These are phyloP conservation scores for Colletotrichum destructivum DNA, from an alignment of 2,329 filamentous ascomycete genomes.

Conservation along the genomic window DNA sequence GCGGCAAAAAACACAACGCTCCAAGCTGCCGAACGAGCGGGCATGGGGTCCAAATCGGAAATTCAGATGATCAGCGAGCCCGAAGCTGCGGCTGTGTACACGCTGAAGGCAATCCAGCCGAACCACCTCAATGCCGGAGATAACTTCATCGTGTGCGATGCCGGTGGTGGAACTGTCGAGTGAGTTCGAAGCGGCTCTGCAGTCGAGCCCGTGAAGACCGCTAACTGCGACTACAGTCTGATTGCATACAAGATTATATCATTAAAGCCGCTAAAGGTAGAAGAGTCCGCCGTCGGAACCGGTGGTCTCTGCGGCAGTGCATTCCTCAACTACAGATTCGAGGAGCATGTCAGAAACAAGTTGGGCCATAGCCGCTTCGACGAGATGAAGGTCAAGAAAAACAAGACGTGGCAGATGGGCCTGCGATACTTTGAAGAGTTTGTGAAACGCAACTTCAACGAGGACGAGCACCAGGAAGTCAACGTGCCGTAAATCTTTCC, in stretches of 20 bases:
- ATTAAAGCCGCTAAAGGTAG: slow-evolving; percentile 78
- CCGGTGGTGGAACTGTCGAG: slow-evolving; percentile 78
- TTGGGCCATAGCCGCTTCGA: slow-evolving; percentile 78
- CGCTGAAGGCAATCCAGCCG: slow-evolving; percentile 83
- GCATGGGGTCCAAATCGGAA: slow-evolving; percentile 79
- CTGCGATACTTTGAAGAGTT: slow-evolving; percentile 87
- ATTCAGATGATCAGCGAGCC: slow-evolving; percentile 87
- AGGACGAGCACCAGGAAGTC: slow-evolving; percentile 82
- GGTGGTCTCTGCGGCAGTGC: slow-evolving; percentile 84
- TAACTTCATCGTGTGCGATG: slow-evolving; percentile 75
- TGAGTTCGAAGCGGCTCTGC: slow-evolving; percentile 52
- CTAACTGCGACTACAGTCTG: slow-evolving; percentile 60
- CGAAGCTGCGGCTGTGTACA: slow-evolving; percentile 85
- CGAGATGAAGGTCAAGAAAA: slow-evolving; percentile 83
- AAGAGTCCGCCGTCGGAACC: slow-evolving; percentile 85
- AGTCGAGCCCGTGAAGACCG: not conserved
- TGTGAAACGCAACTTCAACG: slow-evolving; percentile 87
- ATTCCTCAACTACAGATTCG: slow-evolving; percentile 85
- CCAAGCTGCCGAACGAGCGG: slow-evolving; percentile 82
- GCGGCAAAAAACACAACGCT: slow-evolving; percentile 88
- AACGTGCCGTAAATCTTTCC: slow-evolving; percentile 75
- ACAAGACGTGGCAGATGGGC: slow-evolving; percentile 85
- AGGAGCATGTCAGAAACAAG: slow-evolving; percentile 79
- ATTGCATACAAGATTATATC: slow-evolving; percentile 88
- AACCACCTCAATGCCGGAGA: slow-evolving; percentile 80